Evolutionary conservation across 306 rosid genomes (phyloP), one percentile per base, ranked within the genome.

Genomic region (Hippophae gyantsensis): DNA sequence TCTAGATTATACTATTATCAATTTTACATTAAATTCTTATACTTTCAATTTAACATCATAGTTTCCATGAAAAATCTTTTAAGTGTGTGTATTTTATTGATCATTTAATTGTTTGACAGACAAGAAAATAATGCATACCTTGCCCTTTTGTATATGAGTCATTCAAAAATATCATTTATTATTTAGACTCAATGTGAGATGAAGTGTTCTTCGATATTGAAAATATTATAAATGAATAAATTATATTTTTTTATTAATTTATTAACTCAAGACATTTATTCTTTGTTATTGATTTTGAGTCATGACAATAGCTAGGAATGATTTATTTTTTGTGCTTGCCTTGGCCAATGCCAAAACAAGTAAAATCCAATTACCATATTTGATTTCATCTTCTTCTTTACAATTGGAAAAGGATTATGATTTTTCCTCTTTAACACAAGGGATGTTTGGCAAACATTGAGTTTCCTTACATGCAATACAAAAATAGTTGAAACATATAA

Each of bases 351-450:
- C 94, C 0, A 85, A 76, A 64, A 80, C 12, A 12, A 78, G 64
- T 54, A 85, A 82, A 63, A 77, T 79, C 65, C 90, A 82, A 62
- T 62, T 94, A 48, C 64, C 81, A 12, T 67, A 84, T 50, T 80
- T 90, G 1, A 64, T 62, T 23, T 63, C 86, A 32, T 85, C 95
- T 3, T 71, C 83, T 61, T 13, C 84, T 10, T 61, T 82, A 13
- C 75, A 77, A 42, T 63, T 87, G 8, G 90, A 70, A 5, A 82
- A 86, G 70, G 99, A 88, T 44, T 86, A 77, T 52, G 99, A 88
- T 74, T 93, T 93, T 84, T 93, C 99, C 49, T 84, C 97, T 49
- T 66, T 93, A 69, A 93, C 99, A 42, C 90, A 82, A 32, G 96
- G 96, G 69, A 76, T 88, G 86, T 88, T 93, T 57, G 57, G 83